Base-by-base conservation (phyloP, 2,329 filamentous ascomycete species). In the Seiridium unicorne region DNA sequence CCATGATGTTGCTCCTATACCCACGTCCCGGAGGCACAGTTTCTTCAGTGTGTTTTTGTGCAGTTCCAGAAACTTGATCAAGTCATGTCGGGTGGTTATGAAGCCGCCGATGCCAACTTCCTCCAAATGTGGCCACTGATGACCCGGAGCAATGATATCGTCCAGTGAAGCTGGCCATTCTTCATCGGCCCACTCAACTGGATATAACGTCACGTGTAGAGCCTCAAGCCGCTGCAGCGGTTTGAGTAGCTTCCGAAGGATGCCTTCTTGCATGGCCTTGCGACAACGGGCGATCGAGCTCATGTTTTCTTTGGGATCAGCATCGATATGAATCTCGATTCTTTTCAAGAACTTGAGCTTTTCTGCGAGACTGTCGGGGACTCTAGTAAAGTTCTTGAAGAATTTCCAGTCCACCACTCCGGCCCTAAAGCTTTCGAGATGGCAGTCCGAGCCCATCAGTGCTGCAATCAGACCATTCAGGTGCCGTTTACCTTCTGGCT, bases 1-100 rank as follows among this genome's bases (percentile, higher is more conserved):
- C 69, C 69, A 71, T 1, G 66, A 70, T 4, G 67, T 67, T 11
- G 56, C 62, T 6, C 51, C 51, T 7, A 71, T 63, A 18, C 49
- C 40, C 5, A 70, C 60, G 35, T 69, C 61, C 42, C 63, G 59
- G 18, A 71, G 57, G 44, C 68, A 68, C 32, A 71, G 55, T 7
- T 54, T 60, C 9, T 51, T 61, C 3, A 71, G 66, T 3, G 63
- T 69, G 8, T 60, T 40, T 36, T 65, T 69, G 58, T 71, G 69
- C 46, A 60, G 60, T 55, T 58, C 57, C 10, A 71, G 57, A 44
- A 65, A 54, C 13, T 60, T 58, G 63, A 66, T 63, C 13, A 70
- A 59, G n/a, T 68, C 65, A 3, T 60, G 55, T 44, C 69, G 63
- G 38, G 68, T 64, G 36, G 62, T 63, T 3, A 44, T 57, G 26